These are phyloP conservation scores for Zygotorulaspora sp. DNA, from an alignment of 805 yeast species.

Conservation along the genomic window DNA sequence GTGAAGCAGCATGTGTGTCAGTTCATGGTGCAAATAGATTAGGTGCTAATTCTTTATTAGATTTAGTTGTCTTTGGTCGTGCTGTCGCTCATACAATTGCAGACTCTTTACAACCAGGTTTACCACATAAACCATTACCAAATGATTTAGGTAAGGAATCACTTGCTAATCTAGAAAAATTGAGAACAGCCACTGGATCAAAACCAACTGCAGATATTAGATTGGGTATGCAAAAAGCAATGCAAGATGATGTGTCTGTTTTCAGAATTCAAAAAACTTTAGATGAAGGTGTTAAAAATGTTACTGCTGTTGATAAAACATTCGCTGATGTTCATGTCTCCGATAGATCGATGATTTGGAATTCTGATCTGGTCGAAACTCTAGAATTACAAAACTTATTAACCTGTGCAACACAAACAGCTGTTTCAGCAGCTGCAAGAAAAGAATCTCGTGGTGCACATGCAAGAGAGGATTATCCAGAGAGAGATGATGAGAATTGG, in stretches of 20 bases:
- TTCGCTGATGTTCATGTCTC: constrained; percentile 76
- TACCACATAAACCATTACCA: constrained; percentile 77
- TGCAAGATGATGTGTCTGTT: constrained; percentile 96
- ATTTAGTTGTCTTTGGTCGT: constrained; percentile 96
- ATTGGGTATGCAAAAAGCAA: constrained; percentile 86
- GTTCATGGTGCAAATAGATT: constrained; percentile 99
- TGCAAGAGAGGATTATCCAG: constrained; percentile 96
- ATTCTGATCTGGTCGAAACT: constrained; percentile 93
- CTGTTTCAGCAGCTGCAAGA: constrained; percentile 89
- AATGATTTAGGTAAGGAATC: constrained; percentile 87
- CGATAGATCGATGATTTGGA: constrained; percentile 98
- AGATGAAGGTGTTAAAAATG: constrained; percentile 84
- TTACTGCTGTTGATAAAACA: constrained; percentile 67
- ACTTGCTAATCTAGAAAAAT: constrained; percentile 80
- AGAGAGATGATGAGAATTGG: constrained; percentile 95
- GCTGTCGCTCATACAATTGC: constrained; percentile 92
- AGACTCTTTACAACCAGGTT: constrained; percentile 80
- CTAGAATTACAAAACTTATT: constrained; percentile 92
- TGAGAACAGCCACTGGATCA: constrained; percentile 82
- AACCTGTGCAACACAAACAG: constrained; percentile 96
- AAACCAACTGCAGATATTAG: constrained; percentile 84
- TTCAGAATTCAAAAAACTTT: constrained; percentile 90
- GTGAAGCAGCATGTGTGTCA: constrained; percentile 98
- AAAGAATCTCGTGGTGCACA: constrained; percentile 99
- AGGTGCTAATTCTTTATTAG: constrained; percentile 96